Evolutionary conservation across 2,329 filamentous ascomycete species (phyloP).

Genomic region (Clarireedia homoeocarpa): DNA sequence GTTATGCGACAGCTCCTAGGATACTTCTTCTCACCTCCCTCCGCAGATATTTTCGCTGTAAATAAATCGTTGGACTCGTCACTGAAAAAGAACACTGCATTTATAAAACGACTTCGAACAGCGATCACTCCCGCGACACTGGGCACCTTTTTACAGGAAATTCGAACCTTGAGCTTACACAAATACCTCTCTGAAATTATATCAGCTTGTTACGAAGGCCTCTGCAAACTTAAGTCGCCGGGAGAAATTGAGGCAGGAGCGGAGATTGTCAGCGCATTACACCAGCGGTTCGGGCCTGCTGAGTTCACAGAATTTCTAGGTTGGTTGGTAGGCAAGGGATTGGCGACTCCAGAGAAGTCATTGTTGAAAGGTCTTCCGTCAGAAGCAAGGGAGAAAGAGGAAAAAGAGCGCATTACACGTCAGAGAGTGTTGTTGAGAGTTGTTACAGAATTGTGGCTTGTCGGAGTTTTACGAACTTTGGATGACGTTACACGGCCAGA

Average conservation of each 20-base stretch:
- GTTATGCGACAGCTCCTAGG: background rate
- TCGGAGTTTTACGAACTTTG: conserved; percentile 77
- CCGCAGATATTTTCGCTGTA: conserved; percentile 36
- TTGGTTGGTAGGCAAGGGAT: conserved; percentile 84
- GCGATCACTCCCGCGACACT: conserved; percentile 75
- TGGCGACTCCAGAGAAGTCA: conserved; percentile 84
- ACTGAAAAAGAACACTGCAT: conserved; percentile 95
- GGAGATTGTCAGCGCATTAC: conserved; percentile 88
- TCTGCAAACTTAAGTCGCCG: conserved; percentile 84
- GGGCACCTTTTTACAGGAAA: conserved; percentile 80
- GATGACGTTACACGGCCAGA: conserved; percentile 57
- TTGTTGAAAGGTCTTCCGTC: conserved; percentile 68
- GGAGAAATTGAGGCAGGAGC: conserved; percentile 89
- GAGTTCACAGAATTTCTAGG: conserved; percentile 90
- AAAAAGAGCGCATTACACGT: conserved; percentile 82
- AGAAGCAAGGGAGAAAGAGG: conserved; percentile 86
- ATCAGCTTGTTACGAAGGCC: conserved; percentile 87
- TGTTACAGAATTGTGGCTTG: conserved; percentile 93
- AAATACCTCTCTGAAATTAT: conserved; percentile 98
- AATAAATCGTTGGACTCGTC: conserved; percentile 82
- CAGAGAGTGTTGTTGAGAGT: conserved; percentile 83
- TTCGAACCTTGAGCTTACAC: conserved; percentile 81
- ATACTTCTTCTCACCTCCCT: conserved; percentile 12
- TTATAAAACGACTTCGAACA: conserved; percentile 92
- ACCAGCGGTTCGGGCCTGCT: conserved; percentile 83